phyloP scores from a whole-genome alignment of 805 yeast species.

The Ogataea allantospora region DNA sequence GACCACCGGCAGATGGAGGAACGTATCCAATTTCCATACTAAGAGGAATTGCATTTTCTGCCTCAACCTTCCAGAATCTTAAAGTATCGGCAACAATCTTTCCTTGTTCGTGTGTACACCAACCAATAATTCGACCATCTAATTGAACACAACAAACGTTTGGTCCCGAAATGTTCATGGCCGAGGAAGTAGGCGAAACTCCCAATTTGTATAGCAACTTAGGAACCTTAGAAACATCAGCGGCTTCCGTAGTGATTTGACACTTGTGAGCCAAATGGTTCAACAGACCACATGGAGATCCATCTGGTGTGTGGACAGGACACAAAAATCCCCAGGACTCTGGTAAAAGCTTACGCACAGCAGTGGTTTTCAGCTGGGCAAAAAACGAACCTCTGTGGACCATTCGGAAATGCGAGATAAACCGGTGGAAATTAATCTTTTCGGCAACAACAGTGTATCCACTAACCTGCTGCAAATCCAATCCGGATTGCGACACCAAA shows the following conservation, averaged over 20 bases:
- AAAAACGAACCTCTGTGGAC: slow-evolving; percentile 99
- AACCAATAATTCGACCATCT: slow-evolving; percentile 90
- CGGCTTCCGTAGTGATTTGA: slow-evolving; percentile 70
- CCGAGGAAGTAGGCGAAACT: slow-evolving; percentile 73
- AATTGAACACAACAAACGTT: slow-evolving; percentile 84
- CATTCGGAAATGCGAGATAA: slow-evolving; percentile 98
- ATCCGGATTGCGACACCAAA: slow-evolving; percentile 92
- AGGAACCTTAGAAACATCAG: slow-evolving; percentile 75
- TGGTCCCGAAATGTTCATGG: slow-evolving; percentile 76
- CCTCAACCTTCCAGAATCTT: slow-evolving; percentile 90
- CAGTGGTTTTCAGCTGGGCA: slow-evolving; percentile 95
- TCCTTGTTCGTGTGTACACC: slow-evolving; percentile 91
- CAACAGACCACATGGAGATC: slow-evolving; percentile 97
- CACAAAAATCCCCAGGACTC: slow-evolving; percentile 99
- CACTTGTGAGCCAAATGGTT: slow-evolving; percentile 97
- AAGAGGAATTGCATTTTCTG: slow-evolving; percentile 70
- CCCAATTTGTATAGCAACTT: slow-evolving; percentile 67
- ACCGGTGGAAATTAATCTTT: slow-evolving; percentile 94
- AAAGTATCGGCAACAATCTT: slow-evolving; percentile 82
- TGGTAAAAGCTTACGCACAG: slow-evolving; percentile 93
- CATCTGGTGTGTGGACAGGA: slow-evolving; percentile 99
- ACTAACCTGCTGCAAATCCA: slow-evolving; percentile 95
- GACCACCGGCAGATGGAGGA: slow-evolving; percentile 94
- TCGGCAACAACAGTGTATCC: slow-evolving; percentile 99
- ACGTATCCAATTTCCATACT: slow-evolving; percentile 93